Base-by-base conservation (phyloP, 148 eudicot genomes). In the Chenopodium quinoa region DNA sequence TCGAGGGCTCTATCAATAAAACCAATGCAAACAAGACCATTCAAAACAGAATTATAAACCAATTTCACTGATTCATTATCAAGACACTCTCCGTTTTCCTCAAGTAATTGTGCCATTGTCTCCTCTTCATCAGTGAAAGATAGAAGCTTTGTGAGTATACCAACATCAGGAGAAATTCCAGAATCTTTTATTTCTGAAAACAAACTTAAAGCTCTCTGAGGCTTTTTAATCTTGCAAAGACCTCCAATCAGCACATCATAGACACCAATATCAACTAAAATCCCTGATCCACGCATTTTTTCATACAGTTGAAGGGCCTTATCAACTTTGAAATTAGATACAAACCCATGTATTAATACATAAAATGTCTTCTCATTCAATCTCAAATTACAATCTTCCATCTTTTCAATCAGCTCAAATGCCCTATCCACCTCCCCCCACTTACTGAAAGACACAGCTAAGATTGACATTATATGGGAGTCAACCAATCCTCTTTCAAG, bases 311-410 rank as follows among this genome's bases (percentile, higher is more conserved):
- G 82, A 66, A 91, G 79, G 71, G 97, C 98, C 85, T 86, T 89
- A 78, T 91, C 97, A 32, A 90, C 88, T 79, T 90, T 88, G 17
- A 78, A 78, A 79, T 79, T 89, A 71, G 81, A 88, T 76, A 91
- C 92, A 82, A 94, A 93, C 80, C 97, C 98, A 83, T 94, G 97
- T 83, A 94, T 88, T 27, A 94, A 72, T 27, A 91, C 87, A 84
- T 16, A 86, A 74, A 83, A 84, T 29, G 93, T 91, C 82, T 91
- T 92, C 87, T 90, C 91, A 79, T 89, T 94, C 85, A 94, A 89
- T 64, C 68, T 75, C 79, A 92, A 70, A 77, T 76, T 84, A 23
- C 75, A 75, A 79, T 81, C 87, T 72, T 89, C 92, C 90, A 93
- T 91, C 86, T 80, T 87, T 81, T 89, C 89, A 79, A 94, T 86